Evolutionary conservation across 306 rosid species (phyloP).

Genomic region (Citrullus mucosospermus): DNA sequence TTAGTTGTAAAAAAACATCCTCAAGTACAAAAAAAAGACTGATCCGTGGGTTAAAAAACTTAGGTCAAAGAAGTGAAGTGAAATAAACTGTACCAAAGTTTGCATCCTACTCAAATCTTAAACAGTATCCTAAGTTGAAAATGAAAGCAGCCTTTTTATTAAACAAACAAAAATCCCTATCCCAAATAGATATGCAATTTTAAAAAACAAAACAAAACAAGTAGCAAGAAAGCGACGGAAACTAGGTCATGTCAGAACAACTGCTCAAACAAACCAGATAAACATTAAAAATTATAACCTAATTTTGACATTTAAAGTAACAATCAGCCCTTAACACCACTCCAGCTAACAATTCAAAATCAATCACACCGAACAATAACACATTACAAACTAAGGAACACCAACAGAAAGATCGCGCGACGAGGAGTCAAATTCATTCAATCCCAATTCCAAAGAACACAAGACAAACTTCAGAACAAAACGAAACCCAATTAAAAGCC

Average conservation of each 20-base stretch:
- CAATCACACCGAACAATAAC: neutral
- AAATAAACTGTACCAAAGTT: neutral
- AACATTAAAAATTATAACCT: neutral
- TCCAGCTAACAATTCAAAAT: neutral
- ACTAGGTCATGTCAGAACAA: neutral
- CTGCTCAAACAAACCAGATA: neutral
- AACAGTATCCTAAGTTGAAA: neutral
- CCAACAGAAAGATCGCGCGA: neutral
- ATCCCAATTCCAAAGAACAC: neutral
- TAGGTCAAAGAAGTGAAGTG: neutral
- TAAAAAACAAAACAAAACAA: neutral
- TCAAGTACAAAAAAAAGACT: neutral
- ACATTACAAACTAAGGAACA: neutral
- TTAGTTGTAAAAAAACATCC: neutral
- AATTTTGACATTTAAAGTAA: neutral
- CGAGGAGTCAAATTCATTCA: neutral
- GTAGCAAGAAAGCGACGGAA: neutral
- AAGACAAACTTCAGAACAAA: neutral
- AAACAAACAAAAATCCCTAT: neutral
- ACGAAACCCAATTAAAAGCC: neutral
- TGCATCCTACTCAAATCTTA: neutral
- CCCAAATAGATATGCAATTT: neutral
- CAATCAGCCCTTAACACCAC: neutral
- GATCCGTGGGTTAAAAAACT: neutral
- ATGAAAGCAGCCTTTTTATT: neutral